Evolutionary conservation across 345 rosid genomes (phyloP).

Genomic region (Rhizophora apiculata): DNA sequence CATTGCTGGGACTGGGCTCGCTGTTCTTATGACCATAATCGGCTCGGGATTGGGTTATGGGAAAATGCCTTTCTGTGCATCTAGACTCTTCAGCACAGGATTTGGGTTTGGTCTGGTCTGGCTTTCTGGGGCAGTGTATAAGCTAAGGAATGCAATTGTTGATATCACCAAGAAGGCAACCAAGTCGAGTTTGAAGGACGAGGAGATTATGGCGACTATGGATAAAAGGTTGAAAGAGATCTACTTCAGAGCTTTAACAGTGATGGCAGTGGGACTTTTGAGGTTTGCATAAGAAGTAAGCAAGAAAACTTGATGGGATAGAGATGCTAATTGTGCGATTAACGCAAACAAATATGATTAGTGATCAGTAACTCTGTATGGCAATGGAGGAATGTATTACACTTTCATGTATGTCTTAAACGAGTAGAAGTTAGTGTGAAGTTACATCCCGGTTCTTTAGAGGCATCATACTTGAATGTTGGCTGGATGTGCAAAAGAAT

Average conservation of each 20-base stretch:
- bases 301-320: neutral
- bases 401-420: conserved; percentile 1
- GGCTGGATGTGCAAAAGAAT: too few species aligned
- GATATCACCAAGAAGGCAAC: conserved; percentile 41
- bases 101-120: conserved; percentile 76
- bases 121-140: conserved; percentile 74
- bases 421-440: too few species aligned
- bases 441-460: too few species aligned
- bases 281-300: conserved; percentile 39
- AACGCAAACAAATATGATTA: too few species aligned
- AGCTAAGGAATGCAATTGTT: conserved; percentile 54
- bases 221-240: conserved; percentile 61
- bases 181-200: conserved; percentile 51
- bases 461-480: neutral
- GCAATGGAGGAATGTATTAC: conserved; percentile 1
- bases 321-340: too few species aligned
- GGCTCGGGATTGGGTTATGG: conserved; percentile 50
- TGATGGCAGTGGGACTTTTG: conserved; percentile 52
- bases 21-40: conserved; percentile 64
- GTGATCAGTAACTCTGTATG: conserved; percentile 1
- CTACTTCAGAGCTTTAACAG: conserved; percentile 64
- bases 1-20: conserved; percentile 82
- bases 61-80: conserved; percentile 52
- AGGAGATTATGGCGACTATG: conserved; percentile 52
- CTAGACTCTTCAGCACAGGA: conserved; percentile 59